Percentiles rank a stretch among this genome's conserved stretches.
Evolutionary conservation across 176 grass and related monocot species (phyloP).

Genomic region (Eragrostis curvula): DNA sequence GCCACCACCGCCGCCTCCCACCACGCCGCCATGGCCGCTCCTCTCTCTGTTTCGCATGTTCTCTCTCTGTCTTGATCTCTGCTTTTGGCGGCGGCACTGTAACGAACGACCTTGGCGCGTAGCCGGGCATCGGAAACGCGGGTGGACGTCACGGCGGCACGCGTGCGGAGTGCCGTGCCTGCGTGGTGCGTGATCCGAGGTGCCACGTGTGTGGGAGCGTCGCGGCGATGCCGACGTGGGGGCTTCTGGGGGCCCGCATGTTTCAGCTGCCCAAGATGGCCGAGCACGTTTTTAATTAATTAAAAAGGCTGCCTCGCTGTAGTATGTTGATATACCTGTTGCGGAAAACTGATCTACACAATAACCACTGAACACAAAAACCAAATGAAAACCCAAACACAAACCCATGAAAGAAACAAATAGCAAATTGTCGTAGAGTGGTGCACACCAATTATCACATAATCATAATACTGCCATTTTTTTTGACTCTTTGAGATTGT

Average conservation of each 20-base stretch:
- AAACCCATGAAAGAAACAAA: too few species aligned
- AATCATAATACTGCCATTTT: too few species aligned
- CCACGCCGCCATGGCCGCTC: not conserved
- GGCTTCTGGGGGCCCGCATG: not conserved
- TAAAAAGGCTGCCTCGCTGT: too few species aligned
- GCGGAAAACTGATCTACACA: too few species aligned
- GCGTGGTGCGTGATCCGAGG: not conserved
- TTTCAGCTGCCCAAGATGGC: not conserved
- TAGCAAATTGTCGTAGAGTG: too few species aligned
- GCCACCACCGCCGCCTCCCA: not conserved
- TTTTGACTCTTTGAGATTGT: too few species aligned
- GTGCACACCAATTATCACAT: too few species aligned
- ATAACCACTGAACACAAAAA: too few species aligned
- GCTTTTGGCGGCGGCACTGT: not conserved
- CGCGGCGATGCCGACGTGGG: not conserved
- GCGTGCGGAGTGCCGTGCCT: constrained; percentile 2
- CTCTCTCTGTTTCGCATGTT: not conserved
- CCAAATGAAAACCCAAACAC: too few species aligned
- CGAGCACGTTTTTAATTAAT: too few species aligned
- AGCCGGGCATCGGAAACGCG: not conserved
- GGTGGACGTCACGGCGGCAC: constrained; percentile 1
- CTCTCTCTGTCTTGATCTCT: not conserved
- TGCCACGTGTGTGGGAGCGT: constrained; percentile 21
- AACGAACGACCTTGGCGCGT: constrained; percentile 30
- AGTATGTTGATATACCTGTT: too few species aligned